Percentiles rank a stretch among this genome's conserved stretches.
Conservation (phyloP, 192 early-diverging fungal genomes). For the Linnemannia schmuckeri region DNA sequence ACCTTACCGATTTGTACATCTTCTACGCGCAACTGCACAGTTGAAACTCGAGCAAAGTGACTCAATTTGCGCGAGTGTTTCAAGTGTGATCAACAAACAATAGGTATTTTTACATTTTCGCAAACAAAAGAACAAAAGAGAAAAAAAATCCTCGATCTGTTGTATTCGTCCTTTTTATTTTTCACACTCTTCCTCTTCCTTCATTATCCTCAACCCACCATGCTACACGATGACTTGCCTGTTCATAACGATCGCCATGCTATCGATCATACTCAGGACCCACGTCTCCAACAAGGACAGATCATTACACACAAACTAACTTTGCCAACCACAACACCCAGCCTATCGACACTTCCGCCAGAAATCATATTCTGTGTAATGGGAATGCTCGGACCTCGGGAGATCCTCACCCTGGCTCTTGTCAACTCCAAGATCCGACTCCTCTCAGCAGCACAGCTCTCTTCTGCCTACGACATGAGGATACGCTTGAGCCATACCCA, state of each 20-base stretch:
- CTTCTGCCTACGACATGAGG: slow-evolving; percentile 14
- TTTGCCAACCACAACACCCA: background rate
- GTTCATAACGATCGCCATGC: background rate
- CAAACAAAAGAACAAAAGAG: background rate
- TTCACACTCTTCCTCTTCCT: background rate
- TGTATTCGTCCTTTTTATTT: background rate
- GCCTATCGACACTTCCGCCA: slow-evolving; percentile 11
- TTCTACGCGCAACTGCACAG: background rate
- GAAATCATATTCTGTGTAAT: slow-evolving; percentile 34
- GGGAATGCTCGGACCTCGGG: slow-evolving; percentile 3
- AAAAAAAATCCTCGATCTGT: background rate
- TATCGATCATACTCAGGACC: background rate
- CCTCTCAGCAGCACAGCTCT: slow-evolving; percentile 10
- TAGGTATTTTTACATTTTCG: background rate
- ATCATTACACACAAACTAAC: background rate
- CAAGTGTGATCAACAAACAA: background rate
- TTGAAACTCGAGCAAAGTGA: background rate
- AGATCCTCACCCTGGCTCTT: slow-evolving; percentile 12
- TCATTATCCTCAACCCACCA: background rate
- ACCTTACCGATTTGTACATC: background rate
- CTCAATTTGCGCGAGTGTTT: slow-evolving; percentile 1
- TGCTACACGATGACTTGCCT: background rate
- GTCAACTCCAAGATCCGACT: slow-evolving; percentile 18
- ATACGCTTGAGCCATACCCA: background rate
- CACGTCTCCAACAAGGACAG: background rate